These are phyloP conservation scores for Vigna mungo DNA, from an alignment of 306 rosid genomes.

Conservation along the genomic window DNA sequence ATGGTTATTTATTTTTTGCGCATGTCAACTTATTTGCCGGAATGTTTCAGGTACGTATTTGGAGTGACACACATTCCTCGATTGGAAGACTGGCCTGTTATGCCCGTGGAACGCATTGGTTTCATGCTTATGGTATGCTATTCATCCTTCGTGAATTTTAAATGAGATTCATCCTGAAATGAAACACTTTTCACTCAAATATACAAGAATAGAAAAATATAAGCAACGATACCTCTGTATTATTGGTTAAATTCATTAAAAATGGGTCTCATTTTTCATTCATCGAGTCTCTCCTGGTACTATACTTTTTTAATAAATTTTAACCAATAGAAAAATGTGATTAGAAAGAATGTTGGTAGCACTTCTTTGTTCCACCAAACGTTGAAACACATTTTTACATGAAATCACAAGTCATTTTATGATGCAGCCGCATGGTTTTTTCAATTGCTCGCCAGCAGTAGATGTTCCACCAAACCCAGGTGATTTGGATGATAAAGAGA, in stretches of 20 bases:
- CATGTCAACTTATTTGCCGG: constrained; percentile 28
- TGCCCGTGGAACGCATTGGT: constrained; percentile 83
- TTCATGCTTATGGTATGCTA: constrained; percentile 73
- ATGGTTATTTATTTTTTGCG: neutral
- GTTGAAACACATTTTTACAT: neutral
- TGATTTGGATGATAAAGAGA: constrained; percentile 73
- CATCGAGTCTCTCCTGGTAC: neutral
- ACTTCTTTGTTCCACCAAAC: neutral
- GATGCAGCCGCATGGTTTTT: constrained; percentile 86
- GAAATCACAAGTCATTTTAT: neutral
- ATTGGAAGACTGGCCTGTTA: constrained; percentile 86
- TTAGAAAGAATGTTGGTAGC: neutral
- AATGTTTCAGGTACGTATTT: constrained; percentile 71
- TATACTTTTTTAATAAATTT: neutral
- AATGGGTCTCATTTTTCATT: neutral
- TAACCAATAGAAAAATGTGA: neutral
- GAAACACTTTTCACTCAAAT: neutral
- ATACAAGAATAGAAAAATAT: neutral
- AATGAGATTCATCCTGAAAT: neutral
- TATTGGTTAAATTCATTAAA: neutral
- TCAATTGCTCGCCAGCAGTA: constrained; percentile 75
- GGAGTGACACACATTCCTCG: constrained; percentile 88
- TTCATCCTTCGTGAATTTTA: constrained; percentile 5
- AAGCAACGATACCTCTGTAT: neutral
- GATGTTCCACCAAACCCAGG: constrained; percentile 71